Conservation (phyloP, 108 stramenopile species). For the Conticribra weissflogii region DNA sequence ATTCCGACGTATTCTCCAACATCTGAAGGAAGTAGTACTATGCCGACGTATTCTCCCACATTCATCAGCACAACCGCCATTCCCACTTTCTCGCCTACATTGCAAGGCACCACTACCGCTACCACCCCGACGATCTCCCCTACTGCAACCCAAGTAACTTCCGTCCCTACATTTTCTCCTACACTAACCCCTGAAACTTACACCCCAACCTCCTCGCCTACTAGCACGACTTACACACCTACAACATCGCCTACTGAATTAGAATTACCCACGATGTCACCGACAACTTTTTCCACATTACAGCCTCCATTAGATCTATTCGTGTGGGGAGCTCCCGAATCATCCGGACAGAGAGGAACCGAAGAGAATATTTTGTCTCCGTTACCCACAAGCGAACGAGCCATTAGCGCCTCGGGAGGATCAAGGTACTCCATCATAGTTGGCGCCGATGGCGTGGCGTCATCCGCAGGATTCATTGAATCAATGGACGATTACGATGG, state of each 20-base stretch:
- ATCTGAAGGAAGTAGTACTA: too few relatives aligned
- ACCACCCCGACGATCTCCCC: too few relatives aligned
- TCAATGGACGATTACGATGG: conserved; percentile 29
- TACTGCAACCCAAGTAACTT: too few relatives aligned
- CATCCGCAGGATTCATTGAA: conserved; percentile 28
- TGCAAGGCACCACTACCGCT: not conserved
- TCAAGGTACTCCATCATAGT: conserved; percentile 42
- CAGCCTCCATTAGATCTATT: conserved; percentile 31
- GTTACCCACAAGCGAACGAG: conserved; percentile 1
- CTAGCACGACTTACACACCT: not conserved
- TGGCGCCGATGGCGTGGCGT: conserved; percentile 21
- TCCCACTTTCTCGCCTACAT: conserved; percentile 30
- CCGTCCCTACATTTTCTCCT: too few relatives aligned
- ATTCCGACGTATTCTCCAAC: conserved; percentile 6
- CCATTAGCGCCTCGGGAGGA: conserved; percentile 37
- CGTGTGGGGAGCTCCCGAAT: conserved; percentile 38
- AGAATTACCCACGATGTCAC: conserved; percentile 8
- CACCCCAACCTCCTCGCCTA: not conserved
- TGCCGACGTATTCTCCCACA: not conserved
- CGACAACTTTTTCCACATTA: conserved; percentile 19
- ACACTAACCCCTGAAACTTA: too few relatives aligned
- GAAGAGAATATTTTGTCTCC: conserved; percentile 19
- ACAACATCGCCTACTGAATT: conserved; percentile 23
- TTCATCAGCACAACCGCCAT: not conserved
- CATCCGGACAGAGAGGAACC: conserved; percentile 19